Conservation (phyloP, 2,329 filamentous ascomycete species). For the Ceratocystis destructans region DNA sequence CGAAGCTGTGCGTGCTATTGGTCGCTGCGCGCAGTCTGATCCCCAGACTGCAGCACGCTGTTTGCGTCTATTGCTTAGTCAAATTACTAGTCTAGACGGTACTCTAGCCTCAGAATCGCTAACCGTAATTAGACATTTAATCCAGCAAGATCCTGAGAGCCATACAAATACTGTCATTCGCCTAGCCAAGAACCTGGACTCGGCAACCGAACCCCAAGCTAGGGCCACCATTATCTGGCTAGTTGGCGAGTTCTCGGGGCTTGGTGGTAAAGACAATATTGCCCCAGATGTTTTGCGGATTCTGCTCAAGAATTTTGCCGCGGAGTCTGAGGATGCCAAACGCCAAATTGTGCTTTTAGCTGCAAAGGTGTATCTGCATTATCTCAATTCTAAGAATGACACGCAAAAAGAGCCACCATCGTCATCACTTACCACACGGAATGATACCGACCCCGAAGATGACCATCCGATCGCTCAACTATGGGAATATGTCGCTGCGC, state of each 20-base stretch:
- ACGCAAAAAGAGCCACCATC: conserved; percentile 25
- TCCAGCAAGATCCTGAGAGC: conserved; percentile 72
- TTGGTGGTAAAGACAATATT: conserved; percentile 72
- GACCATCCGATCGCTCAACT: conserved; percentile 60
- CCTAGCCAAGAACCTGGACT: conserved; percentile 81
- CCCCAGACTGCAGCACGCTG: conserved; percentile 60
- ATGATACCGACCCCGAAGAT: conserved; percentile 30
- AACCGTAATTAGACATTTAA: conserved; percentile 88
- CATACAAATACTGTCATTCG: conserved; percentile 78
- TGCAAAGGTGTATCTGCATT: conserved; percentile 91
- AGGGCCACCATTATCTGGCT: conserved; percentile 95
- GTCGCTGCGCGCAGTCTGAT: conserved; percentile 76
- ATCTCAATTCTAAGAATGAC: conserved; percentile 53
- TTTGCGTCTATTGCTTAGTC: conserved; percentile 65
- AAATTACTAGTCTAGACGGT: conserved; percentile 78
- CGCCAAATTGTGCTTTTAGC: conserved; percentile 83
- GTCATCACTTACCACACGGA: conserved; percentile 25
- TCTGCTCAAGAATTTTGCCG: conserved; percentile 67
- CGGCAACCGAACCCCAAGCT: conserved; percentile 72
- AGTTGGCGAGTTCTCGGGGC: conserved; percentile 80
- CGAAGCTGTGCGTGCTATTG: conserved; percentile 84
- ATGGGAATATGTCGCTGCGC: conserved; percentile 71
- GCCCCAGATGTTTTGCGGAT: conserved; percentile 86
- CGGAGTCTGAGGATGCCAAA: conserved; percentile 75
- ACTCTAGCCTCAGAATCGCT: conserved; percentile 82